phyloP scores from a whole-genome alignment of 805 yeast genomes.

The Starmerella gropengiesseri region DNA sequence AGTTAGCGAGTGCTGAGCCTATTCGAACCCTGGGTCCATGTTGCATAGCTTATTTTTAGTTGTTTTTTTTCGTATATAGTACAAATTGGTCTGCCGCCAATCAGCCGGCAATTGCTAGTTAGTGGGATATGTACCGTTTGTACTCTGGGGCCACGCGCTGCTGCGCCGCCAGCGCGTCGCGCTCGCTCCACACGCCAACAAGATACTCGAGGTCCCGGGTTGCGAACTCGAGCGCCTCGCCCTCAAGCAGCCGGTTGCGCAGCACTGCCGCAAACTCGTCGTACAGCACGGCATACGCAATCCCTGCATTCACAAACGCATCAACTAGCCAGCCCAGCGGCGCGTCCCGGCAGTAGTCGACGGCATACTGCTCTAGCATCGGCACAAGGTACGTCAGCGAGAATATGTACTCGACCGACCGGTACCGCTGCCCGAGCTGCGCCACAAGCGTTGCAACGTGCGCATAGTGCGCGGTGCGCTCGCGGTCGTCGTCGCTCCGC shows the following conservation, averaged over 20 bases:
- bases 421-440: conserved; percentile 50
- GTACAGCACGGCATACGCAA: conserved; percentile 25
- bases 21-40: no score
- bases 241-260: conserved; percentile 14
- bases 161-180: conserved; percentile 3
- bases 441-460: conserved; percentile 32
- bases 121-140: no score
- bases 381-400: conserved; percentile 65
- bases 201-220: conserved; percentile 10
- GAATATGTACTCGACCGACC: conserved; percentile 61
- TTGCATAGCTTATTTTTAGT: no score
- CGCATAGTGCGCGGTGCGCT: conserved; percentile 31
- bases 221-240: conserved; percentile 16
- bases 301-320: conserved; percentile 31
- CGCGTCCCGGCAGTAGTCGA: conserved; percentile 33
- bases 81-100: no score
- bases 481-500: conserved; percentile 26
- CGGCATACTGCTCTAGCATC: conserved; percentile 47
- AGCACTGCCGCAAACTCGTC: conserved; percentile 25
- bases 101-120: no score
- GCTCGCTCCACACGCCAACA: conserved; percentile 1
- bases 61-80: no score
- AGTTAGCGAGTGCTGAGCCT: no score
- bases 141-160: conserved; percentile 3
- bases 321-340: conserved; percentile 35